Percentiles rank a stretch among this genome's conserved stretches.
Evolutionary conservation across 2,329 filamentous ascomycete genomes (phyloP).

Genomic region (Phoma sp.): DNA sequence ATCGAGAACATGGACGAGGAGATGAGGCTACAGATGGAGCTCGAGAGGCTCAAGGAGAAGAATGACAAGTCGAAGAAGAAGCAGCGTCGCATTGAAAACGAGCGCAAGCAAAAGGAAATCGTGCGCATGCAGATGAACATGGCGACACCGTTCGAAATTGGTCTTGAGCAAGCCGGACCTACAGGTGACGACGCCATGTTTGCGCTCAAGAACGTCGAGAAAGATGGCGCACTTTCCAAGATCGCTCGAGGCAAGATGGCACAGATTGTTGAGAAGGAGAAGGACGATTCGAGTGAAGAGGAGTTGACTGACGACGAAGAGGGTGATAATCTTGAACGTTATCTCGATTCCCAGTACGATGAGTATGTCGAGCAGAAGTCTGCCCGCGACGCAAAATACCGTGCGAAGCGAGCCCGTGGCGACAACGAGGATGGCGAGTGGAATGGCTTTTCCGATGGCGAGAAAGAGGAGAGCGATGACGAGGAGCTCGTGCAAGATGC

Average conservation of each 20-base stretch:
- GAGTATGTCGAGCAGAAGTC: conserved; percentile 81
- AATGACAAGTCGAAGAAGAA: conserved; percentile 79
- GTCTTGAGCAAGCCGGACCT: conserved; percentile 83
- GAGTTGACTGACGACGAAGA: conserved; percentile 77
- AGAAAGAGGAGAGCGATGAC: conserved; percentile 64
- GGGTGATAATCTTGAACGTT: conserved; percentile 79
- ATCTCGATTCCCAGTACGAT: conserved; percentile 88
- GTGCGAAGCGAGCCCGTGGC: conserved; percentile 85
- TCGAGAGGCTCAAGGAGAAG: conserved; percentile 81
- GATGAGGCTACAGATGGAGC: conserved; percentile 83
- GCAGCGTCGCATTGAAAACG: conserved; percentile 85
- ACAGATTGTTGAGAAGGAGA: conserved; percentile 62
- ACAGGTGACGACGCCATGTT: conserved; percentile 86
- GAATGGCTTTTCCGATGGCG: conserved; percentile 78
- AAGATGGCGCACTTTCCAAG: conserved; percentile 70
- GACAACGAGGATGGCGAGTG: conserved; percentile 79
- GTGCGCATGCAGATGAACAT: conserved; percentile 98
- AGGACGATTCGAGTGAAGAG: conserved; percentile 55
- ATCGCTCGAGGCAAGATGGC: conserved; percentile 82
- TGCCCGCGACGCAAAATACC: conserved; percentile 81
- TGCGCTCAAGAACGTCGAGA: conserved; percentile 79
- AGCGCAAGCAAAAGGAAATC: conserved; percentile 92
- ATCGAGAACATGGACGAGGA: conserved; percentile 95
- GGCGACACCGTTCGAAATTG: conserved; percentile 94
- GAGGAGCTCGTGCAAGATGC: conserved; percentile 64